Evolutionary conservation across 2,329 filamentous ascomycete genomes (phyloP), one percentile per base, ranked within the genome.

Genomic region (Cladosporium velox): DNA sequence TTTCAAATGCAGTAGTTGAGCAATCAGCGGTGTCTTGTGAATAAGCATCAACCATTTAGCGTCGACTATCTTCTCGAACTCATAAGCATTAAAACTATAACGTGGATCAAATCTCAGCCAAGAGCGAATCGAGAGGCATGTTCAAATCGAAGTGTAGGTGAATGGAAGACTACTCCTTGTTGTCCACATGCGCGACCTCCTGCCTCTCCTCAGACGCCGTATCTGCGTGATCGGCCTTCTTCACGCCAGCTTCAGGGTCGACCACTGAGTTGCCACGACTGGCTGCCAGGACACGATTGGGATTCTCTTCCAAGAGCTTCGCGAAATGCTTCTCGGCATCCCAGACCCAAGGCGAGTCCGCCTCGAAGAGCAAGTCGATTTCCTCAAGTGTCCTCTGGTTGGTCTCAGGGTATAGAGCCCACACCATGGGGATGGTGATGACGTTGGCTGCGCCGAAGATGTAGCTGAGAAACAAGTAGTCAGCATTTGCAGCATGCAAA

Each of bases 361-460:
- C 84, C 0, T 89, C 88, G 70, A 93, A 92, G 0, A 92, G 77
- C 0, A 92, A 77, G 68, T 93, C 87, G 81, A 92, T 92, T 72
- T 92, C 90, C 63, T 92, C 90, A 0, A 92, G 80, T 0, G 89
- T 92, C 0, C 90, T 84, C 75, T 91, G 88, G 47, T 76, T 91
- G 3, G 87, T 90, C 74, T 92, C 90, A 0, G 90, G 90, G 65
- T 91, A 92, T 0, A 93, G 72, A 0, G 88, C 88, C 87, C 88
- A 93, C 0, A 91, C 87, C 77, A 91, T 86, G 0, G 88, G 85
- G 4, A 92, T 88, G 1, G 85, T 84, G 34, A 90, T 76, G 10
- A 87, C 77, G 72, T 91, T 92, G 73, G 84, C 86, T 4, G 84
- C 87, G 1, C 85, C 90, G 71, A 92, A 93, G 60, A 93, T 88